Base-by-base conservation (phyloP, 768 basidiomycete species). In the Suillus fuscotomentosus region DNA sequence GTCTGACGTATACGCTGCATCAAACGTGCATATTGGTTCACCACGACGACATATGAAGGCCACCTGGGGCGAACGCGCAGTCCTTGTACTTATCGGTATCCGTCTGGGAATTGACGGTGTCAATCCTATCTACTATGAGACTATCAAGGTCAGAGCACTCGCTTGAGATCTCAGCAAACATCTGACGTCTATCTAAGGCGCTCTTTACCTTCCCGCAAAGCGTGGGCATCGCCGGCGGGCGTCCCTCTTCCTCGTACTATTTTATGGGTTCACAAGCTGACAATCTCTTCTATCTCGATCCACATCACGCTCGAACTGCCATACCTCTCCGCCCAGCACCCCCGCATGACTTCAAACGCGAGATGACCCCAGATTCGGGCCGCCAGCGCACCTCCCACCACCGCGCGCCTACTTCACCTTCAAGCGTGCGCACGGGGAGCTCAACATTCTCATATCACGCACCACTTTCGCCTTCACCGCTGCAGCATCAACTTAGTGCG, bases 221-320 rank as follows among this genome's bases (percentile, higher is more conserved):
- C 2, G 91, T 97, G 43, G 97, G 97, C 47, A 99, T 99, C 61
- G 95, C 97, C 0, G 97, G 97, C 45, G 97, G 97, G 3, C 85
- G 97, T 24, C 97, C 97, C 0, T 92, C 92, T n/a, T 95, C 94
- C 0, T 97, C 95, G 0, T 99, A 97, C 76, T 99, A 99, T 76
- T 99, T 99, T 72, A 92, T 99, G 56, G 97, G 94, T 17, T 84
- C 89, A 0, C 97, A 99, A 73, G 90, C 88, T 3, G 91, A 95
- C 67, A 91, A 88, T 57, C 83, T 99, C 8, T 89, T 94, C 72
- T 91, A 94, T 71, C 85, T 92, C 42, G 88, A 92, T 76, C 90
- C 91, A 2, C 89, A 92, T 71, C 86, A 95, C 70, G 82, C 93
- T 0, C 86, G 94, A 9, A 84, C 92, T 0, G 83, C 94, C 0